Base-by-base conservation (phyloP, 306 rosid species). In the Quercus mongolica region DNA sequence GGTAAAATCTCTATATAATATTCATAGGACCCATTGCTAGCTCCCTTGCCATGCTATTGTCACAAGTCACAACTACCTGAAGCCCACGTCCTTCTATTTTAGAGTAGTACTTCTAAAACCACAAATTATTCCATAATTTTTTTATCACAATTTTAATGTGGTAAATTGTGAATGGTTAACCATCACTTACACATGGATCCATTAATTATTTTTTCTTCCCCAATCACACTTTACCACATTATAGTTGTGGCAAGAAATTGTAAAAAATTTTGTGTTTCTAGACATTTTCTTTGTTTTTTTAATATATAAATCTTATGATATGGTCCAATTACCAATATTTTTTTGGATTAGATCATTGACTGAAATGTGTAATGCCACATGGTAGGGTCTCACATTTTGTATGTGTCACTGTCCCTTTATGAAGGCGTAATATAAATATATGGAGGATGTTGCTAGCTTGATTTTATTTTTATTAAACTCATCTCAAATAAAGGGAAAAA, bases 291-390 rank as follows among this genome's bases (percentile, higher is more conserved):
- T 59, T 61, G 21, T 68, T 68, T 30, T n/a, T 56, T 77, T 41
- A 21, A 49, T 59, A 79, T 28, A 19, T 0, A 5, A 14, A 65
- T 44, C 49, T 20, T 20, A 21, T 69, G 62, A 74, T 58, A 23
- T 25, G 18, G 35, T 55, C 83, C 51, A 38, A 70, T 25, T 54
- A 71, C 77, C 71, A 38, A 63, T 49, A 70, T 55, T 15, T 70
- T 20, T 7, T 1, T 25, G 14, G 18, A 17, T 26, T 25, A 58
- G 11, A 56, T 23, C 46, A 65, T 33, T 46, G 35, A 18, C 38
- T 21, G 6, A 12, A 17, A 31, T 17, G 30, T 65, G 12, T 11
- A 19, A 49, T 30, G 56, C 51, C 86, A 82, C 73, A 58, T 78
- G 59, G 79, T 69, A 58, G 71, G 49, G 10, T 49, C 69, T 46